phyloP scores from a whole-genome alignment of 208 protist species.

The Trypanosoma cruzi region DNA sequence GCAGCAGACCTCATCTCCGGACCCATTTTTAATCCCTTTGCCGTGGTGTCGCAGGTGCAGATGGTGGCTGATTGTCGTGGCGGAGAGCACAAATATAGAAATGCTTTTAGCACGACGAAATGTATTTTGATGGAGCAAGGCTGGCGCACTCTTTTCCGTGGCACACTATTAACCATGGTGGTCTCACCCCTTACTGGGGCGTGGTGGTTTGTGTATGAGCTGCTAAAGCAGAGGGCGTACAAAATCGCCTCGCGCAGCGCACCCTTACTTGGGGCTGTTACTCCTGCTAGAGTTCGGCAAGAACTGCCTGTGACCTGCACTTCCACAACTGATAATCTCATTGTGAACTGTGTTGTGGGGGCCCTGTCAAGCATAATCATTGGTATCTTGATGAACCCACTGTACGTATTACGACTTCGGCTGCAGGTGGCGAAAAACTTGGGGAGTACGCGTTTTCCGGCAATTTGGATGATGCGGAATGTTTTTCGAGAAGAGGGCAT shows the following conservation, averaged over 20 bases:
- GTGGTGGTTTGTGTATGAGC: conserved; percentile 87
- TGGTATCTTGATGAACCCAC: conserved; percentile 72
- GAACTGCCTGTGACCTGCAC: conserved; percentile 47
- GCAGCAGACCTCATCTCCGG: conserved; percentile 67
- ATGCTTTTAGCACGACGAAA: conserved; percentile 53
- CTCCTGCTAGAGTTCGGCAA: conserved; percentile 27
- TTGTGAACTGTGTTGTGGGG: conserved; percentile 73
- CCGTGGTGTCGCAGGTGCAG: conserved; percentile 81
- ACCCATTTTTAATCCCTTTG: conserved; percentile 83
- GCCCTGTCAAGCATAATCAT: conserved; percentile 62
- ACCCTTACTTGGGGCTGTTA: conserved; percentile 17
- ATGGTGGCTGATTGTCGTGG: conserved; percentile 74
- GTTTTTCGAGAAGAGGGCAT: conserved; percentile 59
- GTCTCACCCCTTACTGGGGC: conserved; percentile 72
- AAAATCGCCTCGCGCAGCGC: conserved; percentile 24
- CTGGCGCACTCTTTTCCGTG: conserved; percentile 60
- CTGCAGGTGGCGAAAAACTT: conserved; percentile 57
- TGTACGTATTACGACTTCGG: conserved; percentile 79
- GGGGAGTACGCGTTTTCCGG: conserved; percentile 43
- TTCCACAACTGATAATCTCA: conserved; percentile 68
- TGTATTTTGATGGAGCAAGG: conserved; percentile 66
- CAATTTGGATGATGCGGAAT: conserved; percentile 43
- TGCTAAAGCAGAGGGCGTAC: conserved; percentile 66
- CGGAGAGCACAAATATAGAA: conserved; percentile 77
- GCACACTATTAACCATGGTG: conserved; percentile 69